phyloP scores from a whole-genome alignment of 345 rosid species.

The Pugionium cornutum region DNA sequence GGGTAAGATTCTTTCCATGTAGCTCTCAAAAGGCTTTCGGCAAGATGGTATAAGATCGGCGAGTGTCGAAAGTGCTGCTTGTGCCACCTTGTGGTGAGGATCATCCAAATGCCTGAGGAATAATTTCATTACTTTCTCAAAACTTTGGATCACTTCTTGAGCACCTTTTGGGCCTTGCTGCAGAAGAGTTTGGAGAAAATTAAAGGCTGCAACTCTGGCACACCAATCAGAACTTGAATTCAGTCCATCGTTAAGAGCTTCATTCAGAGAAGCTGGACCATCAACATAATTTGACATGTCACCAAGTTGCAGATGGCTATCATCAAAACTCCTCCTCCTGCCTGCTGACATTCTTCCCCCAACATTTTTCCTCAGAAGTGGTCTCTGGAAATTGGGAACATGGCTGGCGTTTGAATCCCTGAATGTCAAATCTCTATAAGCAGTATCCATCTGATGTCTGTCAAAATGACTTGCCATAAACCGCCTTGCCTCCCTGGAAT shows the following conservation, averaged over 20 bases:
- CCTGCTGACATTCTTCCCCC: constrained; percentile 78
- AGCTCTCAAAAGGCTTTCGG: constrained; percentile 97
- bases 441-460: constrained; percentile 68
- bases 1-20: constrained; percentile 94
- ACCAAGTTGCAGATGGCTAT: constrained; percentile 74
- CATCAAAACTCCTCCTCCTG: constrained; percentile 94
- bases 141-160: constrained; percentile 90
- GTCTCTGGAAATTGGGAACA: constrained; percentile 96
- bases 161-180: constrained; percentile 93
- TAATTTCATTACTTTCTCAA: constrained; percentile 98
- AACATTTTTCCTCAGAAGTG: constrained; percentile 81
- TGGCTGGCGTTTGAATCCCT: constrained; percentile 73
- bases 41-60: constrained; percentile 94
- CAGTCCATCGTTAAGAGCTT: constrained; percentile 89
- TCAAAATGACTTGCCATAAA: constrained; percentile 54
- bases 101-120: constrained; percentile 97
- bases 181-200: constrained; percentile 76
- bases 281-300: constrained; percentile 75
- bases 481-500: constrained; percentile 69
- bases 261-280: constrained; percentile 83
- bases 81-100: constrained; percentile 99
- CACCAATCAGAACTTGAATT: constrained; percentile 93
- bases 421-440: constrained; percentile 58
- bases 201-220: constrained; percentile 95
- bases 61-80: constrained; percentile 95